phyloP scores from a whole-genome alignment of 805 yeast species.

The Saturnispora silvae region DNA sequence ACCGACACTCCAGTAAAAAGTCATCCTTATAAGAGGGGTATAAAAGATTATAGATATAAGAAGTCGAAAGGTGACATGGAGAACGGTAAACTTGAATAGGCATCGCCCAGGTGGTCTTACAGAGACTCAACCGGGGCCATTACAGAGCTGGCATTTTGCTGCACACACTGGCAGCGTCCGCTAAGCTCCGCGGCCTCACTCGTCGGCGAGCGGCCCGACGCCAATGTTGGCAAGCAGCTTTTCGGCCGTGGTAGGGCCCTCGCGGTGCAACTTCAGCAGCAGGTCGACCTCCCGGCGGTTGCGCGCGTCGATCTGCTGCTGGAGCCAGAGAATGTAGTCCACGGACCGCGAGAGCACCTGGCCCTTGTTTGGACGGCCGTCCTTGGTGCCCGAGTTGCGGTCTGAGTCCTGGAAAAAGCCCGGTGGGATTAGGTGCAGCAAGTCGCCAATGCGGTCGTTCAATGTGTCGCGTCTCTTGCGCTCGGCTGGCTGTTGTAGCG shows the following conservation, averaged over 20 bases:
- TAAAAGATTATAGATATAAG: too few relatives aligned
- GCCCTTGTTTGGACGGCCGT: constrained; percentile 79
- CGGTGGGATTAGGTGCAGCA: constrained; percentile 24
- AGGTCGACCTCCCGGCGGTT: constrained; percentile 73
- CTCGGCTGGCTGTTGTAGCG: constrained; percentile 18
- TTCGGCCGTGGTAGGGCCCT: constrained; percentile 67
- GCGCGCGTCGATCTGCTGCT: constrained; percentile 64
- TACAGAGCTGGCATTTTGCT: too few relatives aligned
- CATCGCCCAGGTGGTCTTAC: too few relatives aligned
- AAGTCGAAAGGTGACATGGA: too few relatives aligned
- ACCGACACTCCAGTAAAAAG: too few relatives aligned
- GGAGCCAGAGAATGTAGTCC: constrained; percentile 57
- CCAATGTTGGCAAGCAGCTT: constrained; percentile 66
- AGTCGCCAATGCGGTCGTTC: constrained; percentile 47
- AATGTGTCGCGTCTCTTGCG: constrained; percentile 45
- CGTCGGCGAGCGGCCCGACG: constrained; percentile 63
- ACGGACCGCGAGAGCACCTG: constrained; percentile 69
- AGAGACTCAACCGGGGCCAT: too few relatives aligned
- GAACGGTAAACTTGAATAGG: too few relatives aligned
- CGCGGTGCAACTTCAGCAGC: constrained; percentile 31
- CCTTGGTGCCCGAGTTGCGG: constrained; percentile 59
- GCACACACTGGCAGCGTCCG: too few relatives aligned
- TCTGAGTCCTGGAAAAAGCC: constrained; percentile 33
- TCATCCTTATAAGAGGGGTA: too few relatives aligned
- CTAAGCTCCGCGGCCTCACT: too few relatives aligned